Conservation (phyloP, 441 rosid species). For the Eruca vesicaria region DNA sequence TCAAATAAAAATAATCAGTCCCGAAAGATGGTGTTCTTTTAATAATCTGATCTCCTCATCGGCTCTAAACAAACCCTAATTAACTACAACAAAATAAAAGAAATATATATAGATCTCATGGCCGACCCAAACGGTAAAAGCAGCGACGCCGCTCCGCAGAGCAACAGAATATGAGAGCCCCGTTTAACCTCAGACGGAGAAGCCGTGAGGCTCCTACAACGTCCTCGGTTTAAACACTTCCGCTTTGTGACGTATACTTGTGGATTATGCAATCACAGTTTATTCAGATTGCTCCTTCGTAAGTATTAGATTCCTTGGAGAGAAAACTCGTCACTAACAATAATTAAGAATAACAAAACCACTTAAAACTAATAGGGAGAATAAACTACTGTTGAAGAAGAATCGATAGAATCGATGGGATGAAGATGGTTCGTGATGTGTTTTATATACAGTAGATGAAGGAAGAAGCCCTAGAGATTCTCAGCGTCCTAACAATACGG, state of each 20-base stretch:
- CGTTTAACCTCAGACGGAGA: slow-evolving; percentile 8
- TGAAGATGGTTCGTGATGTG: not conserved
- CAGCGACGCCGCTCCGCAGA: slow-evolving; percentile 42
- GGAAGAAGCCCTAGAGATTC: slow-evolving; percentile 17
- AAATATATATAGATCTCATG: slow-evolving; percentile 30
- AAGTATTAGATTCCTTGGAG: slow-evolving; percentile 32
- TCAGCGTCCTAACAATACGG: not conserved
- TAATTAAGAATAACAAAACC: not conserved
- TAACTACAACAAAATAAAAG: too few species aligned
- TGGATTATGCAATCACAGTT: slow-evolving; percentile 29
- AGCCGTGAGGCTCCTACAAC: slow-evolving; percentile 30
- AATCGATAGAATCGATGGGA: not conserved
- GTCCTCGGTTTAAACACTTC: not conserved
- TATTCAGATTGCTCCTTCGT: slow-evolving; percentile 23
- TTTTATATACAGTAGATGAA: not conserved
- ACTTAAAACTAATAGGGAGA: not conserved
- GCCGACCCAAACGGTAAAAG: slow-evolving; percentile 40
- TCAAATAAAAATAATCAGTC: slow-evolving; percentile 25
- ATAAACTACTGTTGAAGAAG: not conserved
- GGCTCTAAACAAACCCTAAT: not conserved
- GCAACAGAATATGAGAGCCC: slow-evolving; percentile 35
- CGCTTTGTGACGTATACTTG: slow-evolving; percentile 28
- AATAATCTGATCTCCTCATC: slow-evolving; percentile 26
- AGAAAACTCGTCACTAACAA: slow-evolving; percentile 21
- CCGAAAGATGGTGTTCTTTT: slow-evolving; percentile 39